Percentiles rank a stretch among this genome's conserved stretches.
Evolutionary conservation across 352 stramenopile genomes (phyloP).

Genomic region (Elongisporangium prolatum): DNA sequence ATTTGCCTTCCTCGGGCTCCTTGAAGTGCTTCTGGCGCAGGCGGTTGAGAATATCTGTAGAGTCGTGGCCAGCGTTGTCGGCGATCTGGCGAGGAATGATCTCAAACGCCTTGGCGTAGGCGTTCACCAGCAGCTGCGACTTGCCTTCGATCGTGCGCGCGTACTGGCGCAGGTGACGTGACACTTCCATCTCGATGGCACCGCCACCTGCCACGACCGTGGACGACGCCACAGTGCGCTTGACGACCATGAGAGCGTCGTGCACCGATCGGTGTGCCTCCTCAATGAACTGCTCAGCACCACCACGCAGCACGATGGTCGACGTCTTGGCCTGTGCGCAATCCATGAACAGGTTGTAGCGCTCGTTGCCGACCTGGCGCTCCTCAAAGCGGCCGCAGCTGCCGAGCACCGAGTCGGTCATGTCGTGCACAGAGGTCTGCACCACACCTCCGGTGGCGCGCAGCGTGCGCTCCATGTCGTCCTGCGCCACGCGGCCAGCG

Average conservation of each 20-base stretch:
- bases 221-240: slow-evolving; percentile 91
- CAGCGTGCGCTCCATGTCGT: slow-evolving; percentile 96
- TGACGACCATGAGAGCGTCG: slow-evolving; percentile 98
- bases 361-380: slow-evolving; percentile 95
- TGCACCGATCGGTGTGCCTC: slow-evolving; percentile 98
- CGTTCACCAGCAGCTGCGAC: slow-evolving; percentile 94
- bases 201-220: slow-evolving; percentile 90
- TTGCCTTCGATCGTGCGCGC: slow-evolving; percentile 97
- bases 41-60: slow-evolving; percentile 97
- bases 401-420: slow-evolving; percentile 89
- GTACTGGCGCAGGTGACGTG: slow-evolving; percentile 87
- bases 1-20: slow-evolving; percentile 90
- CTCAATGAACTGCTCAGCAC: slow-evolving; percentile 98
- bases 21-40: slow-evolving; percentile 96
- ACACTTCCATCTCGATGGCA: slow-evolving; percentile 93
- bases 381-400: slow-evolving; percentile 97
- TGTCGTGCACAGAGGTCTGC: slow-evolving; percentile 93
- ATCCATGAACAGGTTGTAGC: slow-evolving; percentile 99
- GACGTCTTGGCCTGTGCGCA: slow-evolving; percentile 93
- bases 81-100: slow-evolving; percentile 97
- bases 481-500: slow-evolving; percentile 94
- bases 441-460: slow-evolving; percentile 94
- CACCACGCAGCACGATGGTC: slow-evolving; percentile 97
- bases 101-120: slow-evolving; percentile 97
- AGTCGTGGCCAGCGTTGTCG: slow-evolving; percentile 98